Percentiles rank a stretch among this genome's conserved stretches.
phyloP scores from a whole-genome alignment of 164 flowering plant genomes.

The Nymphaea colorata region DNA sequence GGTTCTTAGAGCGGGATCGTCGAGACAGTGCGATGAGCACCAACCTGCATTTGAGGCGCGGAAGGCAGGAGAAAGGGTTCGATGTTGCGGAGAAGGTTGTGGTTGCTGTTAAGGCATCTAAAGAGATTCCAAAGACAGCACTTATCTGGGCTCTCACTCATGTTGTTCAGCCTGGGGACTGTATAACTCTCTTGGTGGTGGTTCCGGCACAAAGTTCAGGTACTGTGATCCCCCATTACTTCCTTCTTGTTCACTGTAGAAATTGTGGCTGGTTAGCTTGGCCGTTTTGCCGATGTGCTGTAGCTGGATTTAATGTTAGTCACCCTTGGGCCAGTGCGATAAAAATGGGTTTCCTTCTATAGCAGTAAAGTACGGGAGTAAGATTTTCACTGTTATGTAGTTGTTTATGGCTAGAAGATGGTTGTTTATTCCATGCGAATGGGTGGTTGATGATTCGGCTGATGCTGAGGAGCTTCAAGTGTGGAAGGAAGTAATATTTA shows the following conservation, averaged over 20 bases:
- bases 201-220: constrained; percentile 73
- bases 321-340: background rate
- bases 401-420: background rate
- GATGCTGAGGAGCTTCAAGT: background rate
- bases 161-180: constrained; percentile 94
- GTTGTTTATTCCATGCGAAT: background rate
- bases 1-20: background rate
- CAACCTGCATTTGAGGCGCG: constrained; percentile 6
- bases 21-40: background rate
- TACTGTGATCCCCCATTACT: constrained; percentile 6
- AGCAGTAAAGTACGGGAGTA: background rate
- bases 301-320: too few species aligned
- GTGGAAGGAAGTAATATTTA: background rate
- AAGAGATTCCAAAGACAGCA: constrained; percentile 79
- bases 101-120: constrained; percentile 91
- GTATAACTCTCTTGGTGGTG: constrained; percentile 79
- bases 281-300: too few species aligned
- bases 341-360: background rate
- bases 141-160: constrained; percentile 95
- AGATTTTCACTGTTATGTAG: too few species aligned
- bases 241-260: background rate
- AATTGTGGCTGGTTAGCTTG: background rate
- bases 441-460: background rate
- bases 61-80: constrained; percentile 35
- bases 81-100: constrained; percentile 64